Conservation (phyloP, 2,329 filamentous ascomycete species). For the Lecanicillium sp. region DNA sequence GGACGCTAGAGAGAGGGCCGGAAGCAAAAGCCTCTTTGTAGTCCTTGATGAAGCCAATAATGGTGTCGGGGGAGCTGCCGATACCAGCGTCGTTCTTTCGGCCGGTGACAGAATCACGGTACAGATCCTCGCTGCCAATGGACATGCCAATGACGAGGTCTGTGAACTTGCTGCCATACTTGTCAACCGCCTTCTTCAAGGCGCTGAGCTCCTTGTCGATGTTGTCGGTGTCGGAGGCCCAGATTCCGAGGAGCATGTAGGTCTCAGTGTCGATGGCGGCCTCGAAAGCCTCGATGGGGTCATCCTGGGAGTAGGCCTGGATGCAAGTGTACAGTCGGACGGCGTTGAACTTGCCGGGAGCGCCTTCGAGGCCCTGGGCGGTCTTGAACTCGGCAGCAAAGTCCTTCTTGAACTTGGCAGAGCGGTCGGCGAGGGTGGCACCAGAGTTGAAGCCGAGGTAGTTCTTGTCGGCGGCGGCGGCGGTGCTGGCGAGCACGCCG, state of each 20-base stretch:
- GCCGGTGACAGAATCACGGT: slow-evolving; percentile 53
- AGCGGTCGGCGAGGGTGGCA: slow-evolving; percentile 34
- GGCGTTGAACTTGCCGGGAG: slow-evolving; percentile 47
- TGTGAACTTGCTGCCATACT: slow-evolving; percentile 41
- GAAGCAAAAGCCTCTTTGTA: slow-evolving; percentile 49
- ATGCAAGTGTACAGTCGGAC: slow-evolving; percentile 62
- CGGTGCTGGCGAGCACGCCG: slow-evolving; percentile 27
- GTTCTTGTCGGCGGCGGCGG: slow-evolving; percentile 33
- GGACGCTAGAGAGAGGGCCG: slow-evolving; percentile 34
- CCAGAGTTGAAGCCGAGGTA: slow-evolving; percentile 48
- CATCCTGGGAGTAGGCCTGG: slow-evolving; percentile 55
- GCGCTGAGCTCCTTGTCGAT: slow-evolving; percentile 54
- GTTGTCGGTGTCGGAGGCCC: slow-evolving; percentile 46
- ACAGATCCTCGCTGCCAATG: slow-evolving; percentile 60
- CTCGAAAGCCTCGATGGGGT: slow-evolving; percentile 75
- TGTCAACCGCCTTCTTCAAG: slow-evolving; percentile 45
- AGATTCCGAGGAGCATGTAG: slow-evolving; percentile 56
- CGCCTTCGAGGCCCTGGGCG: slow-evolving; percentile 29
- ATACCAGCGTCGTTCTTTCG: slow-evolving; percentile 51
- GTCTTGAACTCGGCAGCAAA: slow-evolving; percentile 35
- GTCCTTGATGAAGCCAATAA: slow-evolving; percentile 59
- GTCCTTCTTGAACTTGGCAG: slow-evolving; percentile 44
- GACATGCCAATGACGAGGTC: slow-evolving; percentile 56
- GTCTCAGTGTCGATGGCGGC: slow-evolving; percentile 55
- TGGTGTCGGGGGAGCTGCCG: slow-evolving; percentile 48